These are phyloP conservation scores for Moesziomyces antarcticus DNA, from an alignment of 1,284 basidiomycete genomes.

Conservation along the genomic window DNA sequence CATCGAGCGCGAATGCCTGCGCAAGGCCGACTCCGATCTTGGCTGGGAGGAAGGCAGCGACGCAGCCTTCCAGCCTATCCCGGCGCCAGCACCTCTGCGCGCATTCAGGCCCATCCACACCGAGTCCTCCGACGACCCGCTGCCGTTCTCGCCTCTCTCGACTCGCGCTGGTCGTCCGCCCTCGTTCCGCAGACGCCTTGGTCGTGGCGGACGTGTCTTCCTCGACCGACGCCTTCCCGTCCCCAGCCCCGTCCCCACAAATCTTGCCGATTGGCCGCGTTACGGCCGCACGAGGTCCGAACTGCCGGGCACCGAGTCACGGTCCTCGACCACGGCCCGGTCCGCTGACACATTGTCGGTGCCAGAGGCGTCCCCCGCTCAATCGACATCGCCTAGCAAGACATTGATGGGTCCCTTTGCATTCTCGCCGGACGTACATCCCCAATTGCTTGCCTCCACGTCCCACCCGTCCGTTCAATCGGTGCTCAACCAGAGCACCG, in stretches of 20 bases:
- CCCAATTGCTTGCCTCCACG: constrained; percentile 46
- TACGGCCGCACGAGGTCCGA: constrained; percentile 20
- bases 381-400: constrained; percentile 17
- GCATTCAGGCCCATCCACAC: constrained; percentile 64
- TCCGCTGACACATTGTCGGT: constrained; percentile 10
- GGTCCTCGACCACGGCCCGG: neutral
- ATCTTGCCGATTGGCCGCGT: constrained; percentile 60
- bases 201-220: constrained; percentile 65
- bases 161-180: constrained; percentile 61
- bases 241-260: constrained; percentile 63
- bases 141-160: constrained; percentile 38
- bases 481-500: constrained; percentile 26
- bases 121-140: constrained; percentile 42
- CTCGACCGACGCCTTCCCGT: constrained; percentile 62
- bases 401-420: constrained; percentile 55
- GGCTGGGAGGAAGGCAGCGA: constrained; percentile 66
- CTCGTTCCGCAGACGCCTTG: constrained; percentile 64
- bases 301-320: constrained; percentile 12
- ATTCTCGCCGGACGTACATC: constrained; percentile 55
- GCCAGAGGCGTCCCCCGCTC: constrained; percentile 14
- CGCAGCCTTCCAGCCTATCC: constrained; percentile 60
- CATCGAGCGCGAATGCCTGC: constrained; percentile 63
- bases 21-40: constrained; percentile 58
- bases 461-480: constrained; percentile 34
- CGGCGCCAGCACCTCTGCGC: constrained; percentile 52